A percentile compares a stretch with the other conserved stretches of the same genome.
Conservation (phyloP, 371 early-diverging fungal species). For the Mortierella sp. region DNA sequence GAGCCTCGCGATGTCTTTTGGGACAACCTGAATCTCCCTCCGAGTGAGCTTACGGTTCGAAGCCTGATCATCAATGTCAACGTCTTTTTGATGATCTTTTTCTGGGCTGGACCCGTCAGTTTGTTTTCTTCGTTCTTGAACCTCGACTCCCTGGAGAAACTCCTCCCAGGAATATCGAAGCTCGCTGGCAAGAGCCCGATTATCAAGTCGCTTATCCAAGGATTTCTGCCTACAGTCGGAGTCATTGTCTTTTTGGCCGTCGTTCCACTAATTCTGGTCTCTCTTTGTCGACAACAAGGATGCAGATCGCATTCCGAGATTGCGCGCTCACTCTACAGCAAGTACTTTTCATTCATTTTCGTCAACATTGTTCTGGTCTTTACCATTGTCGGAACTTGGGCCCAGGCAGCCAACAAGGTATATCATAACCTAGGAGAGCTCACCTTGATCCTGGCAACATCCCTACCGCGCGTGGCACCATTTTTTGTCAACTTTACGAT, state of each 20-base stretch:
- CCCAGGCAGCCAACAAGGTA: slow-evolving; percentile 77
- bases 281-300: slow-evolving; percentile 69
- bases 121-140: slow-evolving; percentile 78
- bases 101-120: slow-evolving; percentile 59
- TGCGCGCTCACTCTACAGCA: slow-evolving; percentile 73
- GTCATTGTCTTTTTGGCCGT: slow-evolving; percentile 70
- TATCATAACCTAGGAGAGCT: slow-evolving; percentile 38
- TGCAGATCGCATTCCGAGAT: slow-evolving; percentile 69
- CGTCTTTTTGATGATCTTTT: slow-evolving; percentile 53
- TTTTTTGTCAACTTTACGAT: slow-evolving; percentile 85
- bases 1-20: slow-evolving; percentile 94
- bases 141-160: slow-evolving; percentile 68
- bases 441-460: slow-evolving; percentile 37
- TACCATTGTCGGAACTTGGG: slow-evolving; percentile 82
- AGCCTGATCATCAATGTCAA: slow-evolving; percentile 63
- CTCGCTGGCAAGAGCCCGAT: slow-evolving; percentile 38
- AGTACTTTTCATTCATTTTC: slow-evolving; percentile 88
- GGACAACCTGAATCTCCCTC: slow-evolving; percentile 78
- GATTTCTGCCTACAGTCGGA: slow-evolving; percentile 69
- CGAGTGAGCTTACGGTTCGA: slow-evolving; percentile 57
- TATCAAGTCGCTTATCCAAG: slow-evolving; percentile 65
- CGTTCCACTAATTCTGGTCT: slow-evolving; percentile 70
- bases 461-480: slow-evolving; percentile 72
- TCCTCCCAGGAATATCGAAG: slow-evolving; percentile 26
- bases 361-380: slow-evolving; percentile 92